phyloP scores from a whole-genome alignment of 176 grass and related monocot genomes.

The Raddia distichophylla region DNA sequence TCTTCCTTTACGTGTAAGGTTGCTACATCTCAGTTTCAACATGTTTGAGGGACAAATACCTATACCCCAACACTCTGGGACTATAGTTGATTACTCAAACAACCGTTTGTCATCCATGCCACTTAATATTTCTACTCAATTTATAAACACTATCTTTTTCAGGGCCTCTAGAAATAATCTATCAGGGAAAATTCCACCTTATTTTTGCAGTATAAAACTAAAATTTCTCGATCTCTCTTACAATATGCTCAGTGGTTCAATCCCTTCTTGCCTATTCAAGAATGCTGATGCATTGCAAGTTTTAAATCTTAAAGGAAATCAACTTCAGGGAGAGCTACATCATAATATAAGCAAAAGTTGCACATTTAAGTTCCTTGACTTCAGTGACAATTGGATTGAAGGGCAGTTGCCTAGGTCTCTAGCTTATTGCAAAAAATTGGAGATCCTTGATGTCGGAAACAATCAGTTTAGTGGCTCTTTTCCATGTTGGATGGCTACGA shows the following conservation, averaged over 20 bases:
- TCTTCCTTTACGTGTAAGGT: neutral
- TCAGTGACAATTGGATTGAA: too few relatives aligned
- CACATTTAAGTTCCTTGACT: too few relatives aligned
- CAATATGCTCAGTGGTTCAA: conserved; percentile 23
- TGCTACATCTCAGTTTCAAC: conserved; percentile 20
- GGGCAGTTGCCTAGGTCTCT: too few relatives aligned
- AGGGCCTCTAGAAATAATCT: conserved; percentile 29
- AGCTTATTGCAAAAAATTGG: too few relatives aligned
- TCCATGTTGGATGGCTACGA: too few relatives aligned
- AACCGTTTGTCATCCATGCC: conserved; percentile 30
- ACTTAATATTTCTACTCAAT: conserved; percentile 25
- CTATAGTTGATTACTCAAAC: conserved; percentile 2
- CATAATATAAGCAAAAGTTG: too few relatives aligned
- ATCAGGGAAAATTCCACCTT: neutral
- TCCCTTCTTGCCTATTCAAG: conserved; percentile 26
- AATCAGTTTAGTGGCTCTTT: too few relatives aligned
- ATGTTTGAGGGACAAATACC: conserved; percentile 26
- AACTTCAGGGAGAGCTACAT: too few relatives aligned
- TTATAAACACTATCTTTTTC: neutral
- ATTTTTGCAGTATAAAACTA: neutral
- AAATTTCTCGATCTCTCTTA: conserved; percentile 28
- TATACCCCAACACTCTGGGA: neutral
- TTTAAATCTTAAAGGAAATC: too few relatives aligned
- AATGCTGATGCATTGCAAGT: neutral
- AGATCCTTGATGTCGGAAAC: too few relatives aligned